Conservation (phyloP, 2,329 filamentous ascomycete species). For the Phaeosphaeriaceae sp. region DNA sequence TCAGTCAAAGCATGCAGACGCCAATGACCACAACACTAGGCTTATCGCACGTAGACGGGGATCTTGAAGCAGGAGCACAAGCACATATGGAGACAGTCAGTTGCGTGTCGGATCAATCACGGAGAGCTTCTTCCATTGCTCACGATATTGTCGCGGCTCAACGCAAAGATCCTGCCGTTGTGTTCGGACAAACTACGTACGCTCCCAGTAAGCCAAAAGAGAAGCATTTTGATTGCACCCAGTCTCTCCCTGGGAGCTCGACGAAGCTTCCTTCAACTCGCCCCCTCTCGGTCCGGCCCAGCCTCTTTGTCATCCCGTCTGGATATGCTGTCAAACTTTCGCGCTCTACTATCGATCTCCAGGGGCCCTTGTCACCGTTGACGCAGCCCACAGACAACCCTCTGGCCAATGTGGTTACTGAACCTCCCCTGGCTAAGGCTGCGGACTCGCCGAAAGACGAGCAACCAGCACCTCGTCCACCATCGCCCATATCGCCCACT, state of each 20-base stretch:
- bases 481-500: constrained; percentile 7
- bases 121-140: constrained; percentile 18
- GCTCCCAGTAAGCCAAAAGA: neutral
- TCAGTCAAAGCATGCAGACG: constrained; percentile 19
- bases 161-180: constrained; percentile 12
- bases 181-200: constrained; percentile 3
- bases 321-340: constrained; percentile 5
- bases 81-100: neutral
- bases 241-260: constrained; percentile 14
- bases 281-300: constrained; percentile 2
- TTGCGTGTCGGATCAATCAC: constrained; percentile 2
- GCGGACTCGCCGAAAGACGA: neutral
- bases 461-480: neutral
- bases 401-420: neutral
- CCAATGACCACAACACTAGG: constrained; percentile 12
- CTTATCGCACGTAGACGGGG: constrained; percentile 5
- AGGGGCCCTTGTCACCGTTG: neutral
- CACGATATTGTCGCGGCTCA: constrained; percentile 16
- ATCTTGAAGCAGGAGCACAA: neutral
- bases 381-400: neutral
- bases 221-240: constrained; percentile 9
- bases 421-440: neutral
- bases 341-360: neutral
- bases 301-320: constrained; percentile 14
- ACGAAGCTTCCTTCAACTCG: neutral